phyloP scores from a whole-genome alignment of 1,284 basidiomycete genomes.

The Singerocomus inundabilis region DNA sequence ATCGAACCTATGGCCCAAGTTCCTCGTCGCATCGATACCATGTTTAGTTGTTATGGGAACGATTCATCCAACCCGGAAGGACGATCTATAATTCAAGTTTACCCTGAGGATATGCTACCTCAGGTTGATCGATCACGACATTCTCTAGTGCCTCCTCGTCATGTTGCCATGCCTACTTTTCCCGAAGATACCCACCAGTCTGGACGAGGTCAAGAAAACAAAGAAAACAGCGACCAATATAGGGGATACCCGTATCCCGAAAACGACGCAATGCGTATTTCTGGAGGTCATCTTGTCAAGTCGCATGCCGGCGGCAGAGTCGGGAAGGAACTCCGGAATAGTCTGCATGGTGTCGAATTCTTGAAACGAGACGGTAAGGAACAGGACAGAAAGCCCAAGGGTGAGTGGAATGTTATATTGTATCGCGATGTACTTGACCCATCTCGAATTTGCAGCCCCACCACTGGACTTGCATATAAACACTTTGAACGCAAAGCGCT shows the following conservation, averaged over 20 bases:
- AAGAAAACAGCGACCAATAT: constrained; percentile 48
- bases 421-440: not conserved
- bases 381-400: constrained; percentile 50
- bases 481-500: constrained; percentile 34
- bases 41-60: constrained; percentile 27
- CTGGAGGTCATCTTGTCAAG: constrained; percentile 45
- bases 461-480: constrained; percentile 36
- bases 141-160: constrained; percentile 14
- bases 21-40: constrained; percentile 42
- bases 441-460: constrained; percentile 28
- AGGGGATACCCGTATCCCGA: constrained; percentile 17
- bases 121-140: constrained; percentile 16
- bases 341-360: constrained; percentile 37
- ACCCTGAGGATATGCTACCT: constrained; percentile 12
- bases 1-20: constrained; percentile 39
- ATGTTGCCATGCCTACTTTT: constrained; percentile 1
- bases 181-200: constrained; percentile 20
- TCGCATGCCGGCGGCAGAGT: constrained; percentile 38
- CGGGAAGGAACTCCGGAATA: constrained; percentile 52
- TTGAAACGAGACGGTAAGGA: constrained; percentile 40
- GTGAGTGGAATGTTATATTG: constrained; percentile 38
- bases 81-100: constrained; percentile 8
- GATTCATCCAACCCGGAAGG: constrained; percentile 8
- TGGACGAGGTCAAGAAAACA: constrained; percentile 37
- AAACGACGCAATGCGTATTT: constrained; percentile 17